Conservation (phyloP, 352 stramenopile species). For the Globisporangium cylindrosporum region DNA sequence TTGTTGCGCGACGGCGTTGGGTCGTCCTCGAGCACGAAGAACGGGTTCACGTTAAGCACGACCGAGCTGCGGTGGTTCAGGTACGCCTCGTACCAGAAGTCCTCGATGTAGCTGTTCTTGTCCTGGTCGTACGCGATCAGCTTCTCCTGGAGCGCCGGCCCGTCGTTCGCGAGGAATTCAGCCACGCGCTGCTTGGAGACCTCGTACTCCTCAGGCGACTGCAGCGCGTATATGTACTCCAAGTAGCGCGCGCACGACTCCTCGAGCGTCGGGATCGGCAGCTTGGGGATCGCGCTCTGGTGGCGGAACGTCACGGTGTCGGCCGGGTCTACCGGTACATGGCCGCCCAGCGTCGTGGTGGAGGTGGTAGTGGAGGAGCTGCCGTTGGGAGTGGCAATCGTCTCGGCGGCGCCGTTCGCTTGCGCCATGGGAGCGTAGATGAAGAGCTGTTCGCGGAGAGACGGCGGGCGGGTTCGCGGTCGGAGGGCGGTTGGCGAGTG, state of each 20-base stretch:
- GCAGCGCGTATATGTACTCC: conserved; percentile 67
- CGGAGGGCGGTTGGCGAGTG: conserved; percentile 9
- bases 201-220: conserved; percentile 64
- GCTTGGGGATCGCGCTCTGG: conserved; percentile 71
- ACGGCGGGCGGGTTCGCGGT: conserved; percentile 5
- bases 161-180: conserved; percentile 66
- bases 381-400: background rate
- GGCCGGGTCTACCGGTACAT: conserved; percentile 2
- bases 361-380: background rate
- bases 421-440: conserved; percentile 5
- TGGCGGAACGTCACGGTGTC: conserved; percentile 71
- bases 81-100: conserved; percentile 97
- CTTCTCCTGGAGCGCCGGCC: conserved; percentile 66
- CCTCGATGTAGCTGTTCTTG: conserved; percentile 84
- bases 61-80: conserved; percentile 90
- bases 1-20: conserved; percentile 85
- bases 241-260: conserved; percentile 79
- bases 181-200: conserved; percentile 46
- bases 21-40: conserved; percentile 94
- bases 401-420: conserved; percentile 4
- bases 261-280: conserved; percentile 82
- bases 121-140: conserved; percentile 70
- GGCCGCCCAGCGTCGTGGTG: background rate
- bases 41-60: conserved; percentile 96
- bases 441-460: background rate